Evolutionary conservation across 1,284 basidiomycete genomes (phyloP).

Genomic region (Ustilago crameri): DNA sequence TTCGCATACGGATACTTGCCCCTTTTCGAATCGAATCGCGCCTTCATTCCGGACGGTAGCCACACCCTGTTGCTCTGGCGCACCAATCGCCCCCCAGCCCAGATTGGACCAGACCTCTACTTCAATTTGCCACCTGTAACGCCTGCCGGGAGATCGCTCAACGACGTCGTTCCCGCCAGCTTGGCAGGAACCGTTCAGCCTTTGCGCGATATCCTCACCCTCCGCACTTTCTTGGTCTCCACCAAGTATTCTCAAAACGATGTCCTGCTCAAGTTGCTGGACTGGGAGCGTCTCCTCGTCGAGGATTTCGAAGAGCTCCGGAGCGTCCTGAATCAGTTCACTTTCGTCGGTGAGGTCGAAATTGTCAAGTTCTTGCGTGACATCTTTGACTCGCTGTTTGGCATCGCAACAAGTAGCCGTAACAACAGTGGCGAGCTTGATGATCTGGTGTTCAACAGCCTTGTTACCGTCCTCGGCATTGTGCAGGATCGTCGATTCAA

Average conservation of each 20-base stretch:
- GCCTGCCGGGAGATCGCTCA: slow-evolving; percentile 72
- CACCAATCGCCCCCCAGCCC: slow-evolving; percentile 41
- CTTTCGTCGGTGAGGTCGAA: slow-evolving; percentile 78
- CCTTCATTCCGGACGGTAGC: slow-evolving; percentile 89
- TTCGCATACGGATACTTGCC: slow-evolving; percentile 95
- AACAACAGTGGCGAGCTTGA: slow-evolving; percentile 85
- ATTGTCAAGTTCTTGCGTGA: slow-evolving; percentile 92
- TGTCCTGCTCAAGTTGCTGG: slow-evolving; percentile 82
- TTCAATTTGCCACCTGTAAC: slow-evolving; percentile 75
- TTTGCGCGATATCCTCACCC: slow-evolving; percentile 77
- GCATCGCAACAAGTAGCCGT: slow-evolving; percentile 80
- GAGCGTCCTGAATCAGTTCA: slow-evolving; percentile 83
- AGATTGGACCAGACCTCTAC: slow-evolving; percentile 74
- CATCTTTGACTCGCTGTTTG: slow-evolving; percentile 93
- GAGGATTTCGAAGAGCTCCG: slow-evolving; percentile 75
- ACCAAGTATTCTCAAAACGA: slow-evolving; percentile 92
- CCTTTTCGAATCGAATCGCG: slow-evolving; percentile 79
- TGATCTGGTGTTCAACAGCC: slow-evolving; percentile 85
- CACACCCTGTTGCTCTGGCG: slow-evolving; percentile 75
- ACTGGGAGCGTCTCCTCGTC: slow-evolving; percentile 76
- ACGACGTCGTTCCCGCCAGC: slow-evolving; percentile 54
- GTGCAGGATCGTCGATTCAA: slow-evolving; percentile 87
- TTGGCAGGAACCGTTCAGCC: slow-evolving; percentile 59
- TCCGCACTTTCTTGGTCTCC: slow-evolving; percentile 90
- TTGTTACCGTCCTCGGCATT: slow-evolving; percentile 84